Evolutionary conservation across 257 asterid species (phyloP).

Genomic region (Rhazya stricta): DNA sequence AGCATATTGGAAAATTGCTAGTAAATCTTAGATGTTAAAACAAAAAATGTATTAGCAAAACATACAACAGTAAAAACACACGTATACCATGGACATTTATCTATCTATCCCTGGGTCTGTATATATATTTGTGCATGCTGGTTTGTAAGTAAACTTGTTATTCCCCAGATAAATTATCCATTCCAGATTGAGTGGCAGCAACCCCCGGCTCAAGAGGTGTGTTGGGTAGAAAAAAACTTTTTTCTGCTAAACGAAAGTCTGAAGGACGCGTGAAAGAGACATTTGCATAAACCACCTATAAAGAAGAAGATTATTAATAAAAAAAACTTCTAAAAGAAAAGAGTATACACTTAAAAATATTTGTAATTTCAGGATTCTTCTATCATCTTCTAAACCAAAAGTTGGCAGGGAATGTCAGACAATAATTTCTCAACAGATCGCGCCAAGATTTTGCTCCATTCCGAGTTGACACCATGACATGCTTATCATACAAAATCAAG

Average conservation of each 20-base stretch:
- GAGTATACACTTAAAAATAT: background rate
- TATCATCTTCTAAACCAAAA: background rate
- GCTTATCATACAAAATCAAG: background rate
- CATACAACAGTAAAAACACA: background rate
- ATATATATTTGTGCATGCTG: background rate
- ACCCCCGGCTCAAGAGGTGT: constrained; percentile 72
- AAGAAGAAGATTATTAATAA: constrained; percentile 3
- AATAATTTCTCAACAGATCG: background rate
- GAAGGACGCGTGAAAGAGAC: constrained; percentile 87
- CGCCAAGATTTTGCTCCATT: background rate
- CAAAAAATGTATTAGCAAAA: background rate
- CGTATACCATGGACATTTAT: background rate
- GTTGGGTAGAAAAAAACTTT: constrained; percentile 69
- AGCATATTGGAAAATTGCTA: background rate
- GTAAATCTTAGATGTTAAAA: background rate
- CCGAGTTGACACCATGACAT: background rate
- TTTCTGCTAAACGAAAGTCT: constrained; percentile 83
- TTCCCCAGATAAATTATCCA: constrained; percentile 94
- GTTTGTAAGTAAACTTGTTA: constrained; percentile 76
- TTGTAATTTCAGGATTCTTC: background rate
- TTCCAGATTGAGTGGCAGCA: constrained; percentile 86
- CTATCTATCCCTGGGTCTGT: background rate
- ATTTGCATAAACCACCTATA: constrained; percentile 83
- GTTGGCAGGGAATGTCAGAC: background rate
- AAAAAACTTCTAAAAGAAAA: background rate